These are phyloP conservation scores for Boletellus ananas DNA, from an alignment of 768 basidiomycete species.

Conservation along the genomic window DNA sequence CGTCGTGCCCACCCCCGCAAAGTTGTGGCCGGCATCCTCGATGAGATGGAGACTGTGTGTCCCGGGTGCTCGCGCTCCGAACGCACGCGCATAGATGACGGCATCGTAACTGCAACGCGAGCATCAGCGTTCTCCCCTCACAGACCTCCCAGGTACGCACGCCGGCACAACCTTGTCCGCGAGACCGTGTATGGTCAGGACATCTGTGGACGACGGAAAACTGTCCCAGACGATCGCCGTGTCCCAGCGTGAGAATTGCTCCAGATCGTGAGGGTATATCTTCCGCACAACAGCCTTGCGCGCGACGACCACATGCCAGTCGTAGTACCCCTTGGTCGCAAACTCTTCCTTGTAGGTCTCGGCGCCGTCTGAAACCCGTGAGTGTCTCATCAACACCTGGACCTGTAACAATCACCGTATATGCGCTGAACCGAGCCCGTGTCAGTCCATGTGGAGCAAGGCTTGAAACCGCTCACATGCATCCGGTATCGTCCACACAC, in stretches of 20 bases:
- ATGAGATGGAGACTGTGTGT: constrained; percentile 68
- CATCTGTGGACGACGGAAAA: constrained; percentile 62
- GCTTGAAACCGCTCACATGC: constrained; percentile 48
- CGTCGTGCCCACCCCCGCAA: constrained; percentile 45
- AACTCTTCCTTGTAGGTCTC: constrained; percentile 48
- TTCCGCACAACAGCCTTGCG: constrained; percentile 50
- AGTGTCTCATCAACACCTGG: background rate
- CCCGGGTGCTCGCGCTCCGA: constrained; percentile 55
- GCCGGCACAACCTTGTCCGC: constrained; percentile 64
- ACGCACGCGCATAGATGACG: constrained; percentile 59
- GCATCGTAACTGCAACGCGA: constrained; percentile 57
- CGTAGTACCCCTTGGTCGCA: constrained; percentile 53
- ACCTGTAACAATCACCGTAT: constrained; percentile 20
- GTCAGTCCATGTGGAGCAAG: constrained; percentile 2
- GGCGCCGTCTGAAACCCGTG: constrained; percentile 16
- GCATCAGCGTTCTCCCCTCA: background rate
- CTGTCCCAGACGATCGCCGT: constrained; percentile 62
- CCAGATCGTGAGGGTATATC: constrained; percentile 57
- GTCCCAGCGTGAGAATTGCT: constrained; percentile 62
- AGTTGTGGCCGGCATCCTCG: constrained; percentile 79
- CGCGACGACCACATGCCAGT: constrained; percentile 65
- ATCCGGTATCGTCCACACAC: constrained; percentile 77
- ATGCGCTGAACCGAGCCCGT: constrained; percentile 18
- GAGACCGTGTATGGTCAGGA: constrained; percentile 78
- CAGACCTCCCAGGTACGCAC: constrained; percentile 39